Base-by-base conservation (phyloP, 192 early-diverging fungal species). In the Linderina pennispora region DNA sequence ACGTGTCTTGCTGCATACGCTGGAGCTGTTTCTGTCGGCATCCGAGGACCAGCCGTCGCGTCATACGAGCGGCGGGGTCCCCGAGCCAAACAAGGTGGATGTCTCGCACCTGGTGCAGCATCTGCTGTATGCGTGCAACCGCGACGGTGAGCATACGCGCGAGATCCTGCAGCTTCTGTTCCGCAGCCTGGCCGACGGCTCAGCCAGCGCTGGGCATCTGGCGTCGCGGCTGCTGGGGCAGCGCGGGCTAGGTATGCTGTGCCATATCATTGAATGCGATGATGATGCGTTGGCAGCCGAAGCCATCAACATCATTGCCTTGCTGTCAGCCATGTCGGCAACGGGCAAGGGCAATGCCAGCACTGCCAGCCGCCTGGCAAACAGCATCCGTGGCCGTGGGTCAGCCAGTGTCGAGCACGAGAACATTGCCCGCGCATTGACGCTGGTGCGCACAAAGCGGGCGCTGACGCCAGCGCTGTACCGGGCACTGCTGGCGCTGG, bases 101-200 rank as follows among this genome's bases (percentile, higher is more conserved):
- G 28, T 67, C 15, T 17, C 20, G 6, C 56, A 67, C 16, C 48
- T 67, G 4, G 22, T 53, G 8, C 52, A 48, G 2, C 64, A 67
- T 35, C 20, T 67, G 42, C 47, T 67, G 3, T 67, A 59, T 25
- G 32, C 57, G 25, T 67, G 64, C 39, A 67, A 67, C 22, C 42
- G 64, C 13, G 64, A 67, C 18, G 51, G 48, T 1, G 57, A 55
- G 52, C 64, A 67, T 18, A 67, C 64, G 10, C 15, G 44, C 16
- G 64, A 67, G 40, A 36, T 67, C 16, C 31, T 67, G 39, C 57
- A 51, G 38, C 43, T 60, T 21, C 57, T 67, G 16, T 55, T 67
- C 43, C 64, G 64, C 26, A 60, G 64, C 40, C 43, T 67, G 31
- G 64, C 64, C 4, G 64, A 67, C 16, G 64, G 64, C 9, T 67